These are phyloP conservation scores for Bonia amplexicaulis DNA, from an alignment of 176 grass and related monocot genomes.

Conservation along the genomic window DNA sequence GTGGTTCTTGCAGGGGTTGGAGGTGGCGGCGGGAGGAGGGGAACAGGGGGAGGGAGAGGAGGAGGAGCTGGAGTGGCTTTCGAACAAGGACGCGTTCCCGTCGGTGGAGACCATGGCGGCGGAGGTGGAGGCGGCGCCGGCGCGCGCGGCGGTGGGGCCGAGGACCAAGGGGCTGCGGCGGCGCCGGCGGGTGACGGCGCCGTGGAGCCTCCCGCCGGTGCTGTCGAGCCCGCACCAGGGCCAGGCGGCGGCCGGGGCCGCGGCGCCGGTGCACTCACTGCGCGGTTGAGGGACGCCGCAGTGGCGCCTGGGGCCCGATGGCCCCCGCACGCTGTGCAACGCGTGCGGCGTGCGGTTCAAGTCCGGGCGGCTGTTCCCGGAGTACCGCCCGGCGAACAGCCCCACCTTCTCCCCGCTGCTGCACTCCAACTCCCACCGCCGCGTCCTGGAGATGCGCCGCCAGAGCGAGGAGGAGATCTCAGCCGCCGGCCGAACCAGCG, in stretches of 20 bases:
- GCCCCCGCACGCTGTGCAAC: constrained; percentile 82
- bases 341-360: constrained; percentile 87
- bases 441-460: constrained; percentile 68
- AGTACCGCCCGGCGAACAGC: constrained; percentile 84
- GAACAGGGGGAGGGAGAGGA: constrained; percentile 30
- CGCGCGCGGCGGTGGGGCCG: constrained; percentile 27
- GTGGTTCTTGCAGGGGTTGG: constrained; percentile 50
- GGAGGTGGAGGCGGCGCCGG: background rate
- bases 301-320: constrained; percentile 70
- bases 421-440: constrained; percentile 91
- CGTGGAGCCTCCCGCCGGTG: constrained; percentile 33
- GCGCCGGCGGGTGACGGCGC: constrained; percentile 26
- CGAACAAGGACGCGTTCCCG: constrained; percentile 82
- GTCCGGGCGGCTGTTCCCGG: constrained; percentile 64
- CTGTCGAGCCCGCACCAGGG: background rate
- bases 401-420: constrained; percentile 60
- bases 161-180: constrained; percentile 52
- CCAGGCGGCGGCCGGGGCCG: background rate
- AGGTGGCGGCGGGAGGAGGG: constrained; percentile 28
- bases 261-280: constrained; percentile 68
- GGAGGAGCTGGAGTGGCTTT: constrained; percentile 85
- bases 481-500: background rate
- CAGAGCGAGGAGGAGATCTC: constrained; percentile 3
- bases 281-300: constrained; percentile 61
- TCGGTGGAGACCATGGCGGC: constrained; percentile 50